Base-by-base conservation (phyloP, 1,284 basidiomycete genomes). In the Flammula alnicola region DNA sequence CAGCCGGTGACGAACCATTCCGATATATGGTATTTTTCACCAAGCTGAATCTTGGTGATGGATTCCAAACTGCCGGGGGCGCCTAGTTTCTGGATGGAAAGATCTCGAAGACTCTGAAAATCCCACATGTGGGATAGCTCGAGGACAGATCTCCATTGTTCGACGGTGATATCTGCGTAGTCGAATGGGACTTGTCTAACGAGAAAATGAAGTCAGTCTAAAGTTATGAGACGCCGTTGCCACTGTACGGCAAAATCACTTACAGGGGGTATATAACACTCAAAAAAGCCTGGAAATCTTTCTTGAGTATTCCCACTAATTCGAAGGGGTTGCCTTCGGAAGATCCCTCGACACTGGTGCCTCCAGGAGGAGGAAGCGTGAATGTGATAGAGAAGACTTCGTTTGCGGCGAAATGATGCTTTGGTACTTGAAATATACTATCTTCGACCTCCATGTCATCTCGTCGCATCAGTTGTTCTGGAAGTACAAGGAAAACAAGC, bases 191-290 rank as follows among this genome's bases (percentile, higher is more conserved):
- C 23, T 16, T 27, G 11, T 27, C 20, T n/a, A 14, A 12, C 2
- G 23, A 26, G 16, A n/a, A 27, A n/a, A 10, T 14, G 14, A 14
- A 3, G 11, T 26, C 5, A 9, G n/a, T 16, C n/a, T n/a, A n/a
- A 12, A 27, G 14, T 25, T 8, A 27, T 27, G 9, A 40, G 17
- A n/a, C n/a, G 4, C 35, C 11, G 19, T 12, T 3, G 7, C 20
- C 5, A 2, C 12, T 12, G 9, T 22, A 5, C 5, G 4, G 4
- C 22, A 3, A 23, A 25, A 10, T 14, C 22, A 26, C 44, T 46
- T 22, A 46, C 44, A 46, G 29, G 14, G 44, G 44, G 25, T 46
- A 46, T 5, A 46, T n/a, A 14, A 32, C 44, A 4, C 23, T 8
- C 12, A 46, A 35, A 22, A 46, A 31, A 9, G 35, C 35, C 12